Conservation (phyloP, 2,329 filamentous ascomycete species). For the Pseudogymnoascus sp. region DNA sequence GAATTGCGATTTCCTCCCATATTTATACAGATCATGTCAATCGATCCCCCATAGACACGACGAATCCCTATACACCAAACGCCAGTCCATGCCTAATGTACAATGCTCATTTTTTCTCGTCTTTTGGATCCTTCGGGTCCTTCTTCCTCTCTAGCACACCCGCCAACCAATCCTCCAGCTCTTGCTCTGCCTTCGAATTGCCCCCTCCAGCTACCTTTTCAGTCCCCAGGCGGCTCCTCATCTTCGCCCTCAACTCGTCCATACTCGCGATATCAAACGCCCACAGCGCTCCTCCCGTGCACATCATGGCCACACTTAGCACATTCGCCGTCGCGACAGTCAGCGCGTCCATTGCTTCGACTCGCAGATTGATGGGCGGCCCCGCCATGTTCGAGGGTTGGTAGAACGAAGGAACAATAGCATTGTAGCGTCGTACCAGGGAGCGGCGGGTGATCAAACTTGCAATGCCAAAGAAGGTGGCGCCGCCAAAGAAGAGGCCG, state of each 20-base stretch:
- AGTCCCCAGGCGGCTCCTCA: conserved; percentile 36
- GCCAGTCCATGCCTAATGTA: neutral
- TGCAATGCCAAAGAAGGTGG: conserved; percentile 67
- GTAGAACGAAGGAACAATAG: conserved; percentile 65
- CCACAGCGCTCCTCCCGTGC: conserved; percentile 66
- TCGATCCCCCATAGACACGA: neutral
- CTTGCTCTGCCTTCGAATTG: conserved; percentile 48
- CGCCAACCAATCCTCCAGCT: conserved; percentile 55
- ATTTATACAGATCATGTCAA: neutral
- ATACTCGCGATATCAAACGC: conserved; percentile 67
- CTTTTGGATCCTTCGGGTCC: conserved; percentile 29
- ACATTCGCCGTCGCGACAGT: conserved; percentile 84
- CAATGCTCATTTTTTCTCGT: neutral
- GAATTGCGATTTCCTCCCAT: conserved; percentile 8
- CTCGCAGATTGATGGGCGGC: conserved; percentile 50
- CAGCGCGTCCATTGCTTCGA: conserved; percentile 76
- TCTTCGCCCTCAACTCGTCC: conserved; percentile 52
- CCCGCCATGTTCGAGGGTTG: conserved; percentile 49
- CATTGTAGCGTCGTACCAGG: conserved; percentile 53
- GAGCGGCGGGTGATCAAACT: conserved; percentile 64
- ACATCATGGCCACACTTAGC: conserved; percentile 64
- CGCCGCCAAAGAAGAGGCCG: conserved; percentile 65
- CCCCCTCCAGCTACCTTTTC: conserved; percentile 29
- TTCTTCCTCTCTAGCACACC: conserved; percentile 52
- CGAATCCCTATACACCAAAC: neutral